These are phyloP conservation scores for Blastobotrys mokoenaii DNA, from an alignment of 805 yeast genomes.

Conservation along the genomic window DNA sequence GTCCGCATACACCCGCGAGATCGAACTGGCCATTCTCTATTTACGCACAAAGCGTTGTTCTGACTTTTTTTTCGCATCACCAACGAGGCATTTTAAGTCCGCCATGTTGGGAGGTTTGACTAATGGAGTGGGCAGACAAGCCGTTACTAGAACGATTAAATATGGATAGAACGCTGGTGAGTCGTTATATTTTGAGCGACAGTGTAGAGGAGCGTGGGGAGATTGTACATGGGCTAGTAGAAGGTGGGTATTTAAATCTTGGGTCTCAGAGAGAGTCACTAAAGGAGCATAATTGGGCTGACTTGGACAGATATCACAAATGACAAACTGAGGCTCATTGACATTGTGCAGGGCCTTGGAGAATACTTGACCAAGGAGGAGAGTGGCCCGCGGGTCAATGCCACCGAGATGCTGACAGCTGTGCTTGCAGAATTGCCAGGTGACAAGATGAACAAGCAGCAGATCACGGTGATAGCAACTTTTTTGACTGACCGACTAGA, in stretches of 20 bases:
- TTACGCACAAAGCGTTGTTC: not conserved
- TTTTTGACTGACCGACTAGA: slow-evolving; percentile 62
- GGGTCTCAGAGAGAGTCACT: no score
- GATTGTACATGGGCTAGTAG: not conserved
- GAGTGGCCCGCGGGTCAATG: slow-evolving; percentile 36
- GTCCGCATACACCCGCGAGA: slow-evolving; percentile 73
- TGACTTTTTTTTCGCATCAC: not conserved
- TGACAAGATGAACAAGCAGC: slow-evolving; percentile 29
- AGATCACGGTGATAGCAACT: slow-evolving; percentile 27
- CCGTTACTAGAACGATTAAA: not conserved
- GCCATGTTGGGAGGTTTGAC: not conserved
- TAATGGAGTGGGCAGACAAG: not conserved
- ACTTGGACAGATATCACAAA: slow-evolving; percentile 17
- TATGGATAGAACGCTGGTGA: slow-evolving; percentile 22
- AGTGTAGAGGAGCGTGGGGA: not conserved
- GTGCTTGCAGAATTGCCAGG: slow-evolving; percentile 28
- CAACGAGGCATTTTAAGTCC: not conserved
- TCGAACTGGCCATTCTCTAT: slow-evolving; percentile 14
- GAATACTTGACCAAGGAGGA: slow-evolving; percentile 54
- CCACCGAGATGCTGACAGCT: slow-evolving; percentile 37
- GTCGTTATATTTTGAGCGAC: slow-evolving; percentile 16
- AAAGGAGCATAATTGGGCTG: no score
- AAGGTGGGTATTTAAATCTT: no score
- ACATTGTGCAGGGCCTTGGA: slow-evolving; percentile 52
- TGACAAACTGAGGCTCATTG: slow-evolving; percentile 34